These are phyloP conservation scores for Fusarium buxicola DNA, from an alignment of 2,329 filamentous ascomycete species.

Conservation along the genomic window DNA sequence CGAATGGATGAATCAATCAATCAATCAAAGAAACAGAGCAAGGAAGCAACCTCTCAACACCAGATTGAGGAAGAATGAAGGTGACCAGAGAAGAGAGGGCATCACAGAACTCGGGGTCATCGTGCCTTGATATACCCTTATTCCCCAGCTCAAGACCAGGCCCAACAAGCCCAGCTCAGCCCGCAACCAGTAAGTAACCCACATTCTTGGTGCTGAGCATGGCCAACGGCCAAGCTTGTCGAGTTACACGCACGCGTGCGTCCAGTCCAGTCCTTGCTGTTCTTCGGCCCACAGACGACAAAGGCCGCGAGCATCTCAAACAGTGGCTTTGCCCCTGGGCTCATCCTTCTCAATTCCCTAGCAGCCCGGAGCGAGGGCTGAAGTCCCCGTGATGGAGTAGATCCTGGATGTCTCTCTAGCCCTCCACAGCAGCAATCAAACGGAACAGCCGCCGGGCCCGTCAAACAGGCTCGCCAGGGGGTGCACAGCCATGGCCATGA, in stretches of 20 bases:
- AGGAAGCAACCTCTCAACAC: slow-evolving; percentile 34
- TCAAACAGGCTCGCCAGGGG: slow-evolving; percentile 20
- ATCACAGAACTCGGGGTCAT: slow-evolving; percentile 15
- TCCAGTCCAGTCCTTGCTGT: slow-evolving; percentile 3
- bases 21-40: slow-evolving; percentile 24
- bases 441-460: slow-evolving; percentile 15
- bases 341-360: slow-evolving; percentile 26
- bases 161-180: slow-evolving; percentile 17
- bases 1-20: slow-evolving; percentile 27
- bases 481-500: slow-evolving; percentile 4
- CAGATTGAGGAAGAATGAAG: slow-evolving; percentile 36
- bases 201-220: not conserved
- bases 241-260: slow-evolving; percentile 34
- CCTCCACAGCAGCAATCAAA: slow-evolving; percentile 23
- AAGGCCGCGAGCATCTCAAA: slow-evolving; percentile 34
- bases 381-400: not conserved
- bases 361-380: not conserved
- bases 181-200: not conserved
- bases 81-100: slow-evolving; percentile 10
- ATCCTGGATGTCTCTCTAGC: not conserved
- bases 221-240: slow-evolving; percentile 4
- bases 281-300: slow-evolving; percentile 21
- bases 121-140: slow-evolving; percentile 35
- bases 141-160: slow-evolving; percentile 8
- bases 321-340: slow-evolving; percentile 37